phyloP scores from a whole-genome alignment of 176 grass and related monocot genomes.

The Carex cristatella region DNA sequence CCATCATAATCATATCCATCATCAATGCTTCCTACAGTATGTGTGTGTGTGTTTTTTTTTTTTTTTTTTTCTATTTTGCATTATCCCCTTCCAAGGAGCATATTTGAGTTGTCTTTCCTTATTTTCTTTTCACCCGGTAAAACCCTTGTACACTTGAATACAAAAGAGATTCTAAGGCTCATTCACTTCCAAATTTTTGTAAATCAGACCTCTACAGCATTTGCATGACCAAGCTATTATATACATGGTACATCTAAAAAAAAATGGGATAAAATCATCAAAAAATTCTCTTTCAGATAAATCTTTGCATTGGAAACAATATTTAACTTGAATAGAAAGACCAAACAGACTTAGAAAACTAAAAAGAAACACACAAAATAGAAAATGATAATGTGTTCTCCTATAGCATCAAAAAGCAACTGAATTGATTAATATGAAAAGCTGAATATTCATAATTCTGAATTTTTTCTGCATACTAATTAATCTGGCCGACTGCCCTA shows the following conservation, averaged over 20 bases:
- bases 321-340: neutral
- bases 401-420: neutral
- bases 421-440: neutral
- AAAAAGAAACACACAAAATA: neutral
- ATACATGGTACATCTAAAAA: neutral
- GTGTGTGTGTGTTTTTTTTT: neutral
- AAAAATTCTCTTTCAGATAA: neutral
- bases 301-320: neutral
- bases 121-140: constrained; percentile 44
- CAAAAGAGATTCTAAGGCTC: neutral
- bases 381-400: neutral
- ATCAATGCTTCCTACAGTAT: constrained; percentile 46
- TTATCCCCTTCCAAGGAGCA: constrained; percentile 71
- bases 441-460: neutral
- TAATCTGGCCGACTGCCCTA: constrained; percentile 37
- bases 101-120: constrained; percentile 78
- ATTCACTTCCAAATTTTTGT: neutral
- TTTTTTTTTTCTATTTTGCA: constrained; percentile 63
- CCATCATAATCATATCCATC: constrained; percentile 87
- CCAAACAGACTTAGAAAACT: neutral
- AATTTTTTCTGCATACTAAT: constrained; percentile 11
- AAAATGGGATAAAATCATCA: neutral
- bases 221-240: neutral
- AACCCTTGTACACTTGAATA: constrained; percentile 11
- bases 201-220: neutral